Percentiles rank a stretch among this genome's conserved stretches.
Conservation (phyloP, 495 filamentous ascomycete species). For the Tirmania nivea region DNA sequence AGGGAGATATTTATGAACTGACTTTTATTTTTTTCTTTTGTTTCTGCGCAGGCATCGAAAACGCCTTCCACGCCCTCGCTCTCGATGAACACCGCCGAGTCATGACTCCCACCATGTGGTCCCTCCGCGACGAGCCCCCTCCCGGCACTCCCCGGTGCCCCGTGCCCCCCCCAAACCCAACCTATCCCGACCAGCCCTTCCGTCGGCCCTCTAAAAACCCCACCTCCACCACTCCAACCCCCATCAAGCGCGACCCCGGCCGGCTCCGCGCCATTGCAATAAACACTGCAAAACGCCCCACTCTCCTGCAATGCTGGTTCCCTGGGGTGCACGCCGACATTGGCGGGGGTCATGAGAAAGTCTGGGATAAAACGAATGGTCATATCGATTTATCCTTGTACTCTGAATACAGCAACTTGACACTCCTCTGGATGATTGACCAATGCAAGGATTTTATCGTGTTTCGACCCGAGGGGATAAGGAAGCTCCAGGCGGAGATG, state of each 20-base stretch:
- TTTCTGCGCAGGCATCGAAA: slow-evolving; percentile 24
- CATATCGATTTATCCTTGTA: neutral
- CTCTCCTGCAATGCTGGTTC: slow-evolving; percentile 55
- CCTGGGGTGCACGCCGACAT: slow-evolving; percentile 44
- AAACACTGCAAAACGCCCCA: slow-evolving; percentile 6
- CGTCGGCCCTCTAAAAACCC: neutral
- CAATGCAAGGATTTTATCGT: neutral
- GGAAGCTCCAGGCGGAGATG: too few relatives aligned
- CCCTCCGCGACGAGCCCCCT: neutral
- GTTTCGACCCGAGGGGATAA: too few relatives aligned
- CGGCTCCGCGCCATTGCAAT: neutral
- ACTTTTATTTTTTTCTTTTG: neutral
- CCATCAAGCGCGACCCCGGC: neutral
- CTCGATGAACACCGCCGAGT: slow-evolving; percentile 33
- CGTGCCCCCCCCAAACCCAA: neutral
- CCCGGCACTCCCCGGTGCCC: neutral
- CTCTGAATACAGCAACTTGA: slow-evolving; percentile 37
- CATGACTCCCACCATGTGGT: slow-evolving; percentile 25
- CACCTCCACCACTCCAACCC: neutral
- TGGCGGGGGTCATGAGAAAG: slow-evolving; percentile 37
- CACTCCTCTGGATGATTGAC: slow-evolving; percentile 36
- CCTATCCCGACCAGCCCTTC: neutral
- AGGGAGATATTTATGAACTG: slow-evolving; percentile 1
- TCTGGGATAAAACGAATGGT: slow-evolving; percentile 3
- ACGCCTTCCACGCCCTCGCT: slow-evolving; percentile 39